Evolutionary conservation across 768 basidiomycete genomes (phyloP), one percentile per base, ranked within the genome.

Genomic region (Rhodosporidiobolus sp.): DNA sequence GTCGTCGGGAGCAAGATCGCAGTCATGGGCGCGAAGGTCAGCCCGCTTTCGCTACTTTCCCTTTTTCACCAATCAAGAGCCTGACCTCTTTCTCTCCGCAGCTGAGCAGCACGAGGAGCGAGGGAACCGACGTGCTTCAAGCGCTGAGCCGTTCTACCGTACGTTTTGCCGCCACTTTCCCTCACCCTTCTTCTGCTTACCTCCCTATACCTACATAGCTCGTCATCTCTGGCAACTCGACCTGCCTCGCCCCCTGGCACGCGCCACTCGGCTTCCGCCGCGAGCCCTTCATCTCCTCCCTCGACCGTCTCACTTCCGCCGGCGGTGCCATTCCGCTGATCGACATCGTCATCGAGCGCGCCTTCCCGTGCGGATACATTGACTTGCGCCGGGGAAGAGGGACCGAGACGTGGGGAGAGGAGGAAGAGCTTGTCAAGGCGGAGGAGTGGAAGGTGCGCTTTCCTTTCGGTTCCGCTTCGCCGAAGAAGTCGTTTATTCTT

Each of bases 221-320:
- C 28, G 79, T 86, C 30, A 80, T 99, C 26, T 84, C 85, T 7
- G 93, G 91, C 5, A 99, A 99, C 80, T 90, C 91, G 0, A 88
- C 92, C 3, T 89, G 90, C 72, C 83, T 94, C 63, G 90, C 89
- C 8, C 86, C 88, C 0, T 99, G 96, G 96, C 87, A 96, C 78
- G 84, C 88, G 2, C 91, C 89, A 75, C 85, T 99, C 11, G 96
- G 96, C 12, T 92, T 92, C 78, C 86, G 86, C 69, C 82, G 77
- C 14, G 55, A 65, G 5, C 88, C 88, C 3, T 90, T 85, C 77
- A 84, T 94, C 35, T 87, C 91, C 0, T 90, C 90, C 0, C 82
- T 98, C 73, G 85, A 88, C 68, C 91, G 89, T 78, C 81, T 99
- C 61, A 88, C 88, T 1, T 80, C 87, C 0, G 90, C 94, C 77